Evolutionary conservation across 768 basidiomycete genomes (phyloP).

Genomic region (Harrya chromipes): DNA sequence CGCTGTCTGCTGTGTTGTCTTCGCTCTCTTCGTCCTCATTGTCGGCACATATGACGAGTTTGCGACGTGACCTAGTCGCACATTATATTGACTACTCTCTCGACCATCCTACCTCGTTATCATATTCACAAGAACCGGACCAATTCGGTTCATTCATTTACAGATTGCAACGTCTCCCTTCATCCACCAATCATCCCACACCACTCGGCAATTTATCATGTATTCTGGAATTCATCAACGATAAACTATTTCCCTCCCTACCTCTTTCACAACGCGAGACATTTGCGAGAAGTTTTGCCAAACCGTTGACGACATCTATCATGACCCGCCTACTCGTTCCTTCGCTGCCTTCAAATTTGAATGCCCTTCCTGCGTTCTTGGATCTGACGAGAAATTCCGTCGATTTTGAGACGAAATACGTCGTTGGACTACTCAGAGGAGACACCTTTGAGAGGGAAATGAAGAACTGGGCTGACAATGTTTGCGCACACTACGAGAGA

Average conservation of each 20-base stretch:
- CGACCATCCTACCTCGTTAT: conserved; percentile 47
- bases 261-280: conserved; percentile 42
- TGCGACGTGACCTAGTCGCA: conserved; percentile 62
- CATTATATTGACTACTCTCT: conserved; percentile 61
- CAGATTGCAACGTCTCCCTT: conserved; percentile 46
- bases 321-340: conserved; percentile 67
- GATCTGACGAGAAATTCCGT: conserved; percentile 55
- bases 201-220: conserved; percentile 52
- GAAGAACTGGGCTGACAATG: conserved; percentile 63
- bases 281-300: conserved; percentile 58
- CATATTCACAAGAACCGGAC: conserved; percentile 34
- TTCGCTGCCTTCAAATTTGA: conserved; percentile 63
- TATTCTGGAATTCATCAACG: conserved; percentile 61
- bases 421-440: conserved; percentile 49
- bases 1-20: conserved; percentile 52
- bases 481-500: conserved; percentile 75
- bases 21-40: conserved; percentile 57
- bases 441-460: conserved; percentile 51
- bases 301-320: conserved; percentile 56
- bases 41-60: conserved; percentile 50
- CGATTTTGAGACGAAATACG: conserved; percentile 57
- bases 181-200: conserved; percentile 37
- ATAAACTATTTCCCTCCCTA: conserved; percentile 53
- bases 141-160: conserved; percentile 36
- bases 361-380: conserved; percentile 60